Conservation (phyloP, 164 flowering plant genomes). For the Echeveria elegans region DNA sequence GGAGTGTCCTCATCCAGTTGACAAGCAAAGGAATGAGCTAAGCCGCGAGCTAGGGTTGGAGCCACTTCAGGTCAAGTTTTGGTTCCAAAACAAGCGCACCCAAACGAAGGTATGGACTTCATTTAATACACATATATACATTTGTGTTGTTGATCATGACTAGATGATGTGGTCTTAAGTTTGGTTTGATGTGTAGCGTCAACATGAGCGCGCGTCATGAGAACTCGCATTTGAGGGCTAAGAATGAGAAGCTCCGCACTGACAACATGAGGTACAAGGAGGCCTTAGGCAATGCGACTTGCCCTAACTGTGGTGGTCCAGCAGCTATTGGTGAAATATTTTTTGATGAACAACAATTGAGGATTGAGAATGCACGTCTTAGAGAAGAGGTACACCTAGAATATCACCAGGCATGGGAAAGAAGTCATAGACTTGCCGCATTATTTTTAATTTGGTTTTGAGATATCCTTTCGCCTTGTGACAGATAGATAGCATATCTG, state of each 20-base stretch:
- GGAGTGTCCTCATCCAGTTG: constrained; percentile 93
- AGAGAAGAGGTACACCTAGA: constrained; percentile 59
- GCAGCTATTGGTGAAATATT: constrained; percentile 88
- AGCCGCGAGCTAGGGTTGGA: constrained; percentile 67
- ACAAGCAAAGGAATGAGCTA: constrained; percentile 87
- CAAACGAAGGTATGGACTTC: constrained; percentile 80
- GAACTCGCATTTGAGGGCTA: constrained; percentile 53
- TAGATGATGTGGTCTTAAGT: not conserved
- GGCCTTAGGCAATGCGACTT: constrained; percentile 57
- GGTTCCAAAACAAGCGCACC: constrained; percentile 97
- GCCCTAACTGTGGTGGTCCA: constrained; percentile 89
- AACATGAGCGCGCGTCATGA: constrained; percentile 80
- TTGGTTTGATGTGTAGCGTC: constrained; percentile 36
- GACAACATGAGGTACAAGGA: constrained; percentile 83
- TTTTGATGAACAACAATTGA: constrained; percentile 79
- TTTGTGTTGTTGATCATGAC: no score
- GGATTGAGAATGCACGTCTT: constrained; percentile 75
- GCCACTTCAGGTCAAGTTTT: constrained; percentile 85
- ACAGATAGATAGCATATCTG: constrained; percentile 84
- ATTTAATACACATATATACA: no score
- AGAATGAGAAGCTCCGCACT: constrained; percentile 73
- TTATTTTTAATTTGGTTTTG: not conserved
- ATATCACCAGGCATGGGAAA: not conserved
- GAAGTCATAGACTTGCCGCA: not conserved
- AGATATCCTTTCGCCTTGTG: not conserved